Conservation (phyloP, 352 stramenopile species). For the Globisporangium solare region DNA sequence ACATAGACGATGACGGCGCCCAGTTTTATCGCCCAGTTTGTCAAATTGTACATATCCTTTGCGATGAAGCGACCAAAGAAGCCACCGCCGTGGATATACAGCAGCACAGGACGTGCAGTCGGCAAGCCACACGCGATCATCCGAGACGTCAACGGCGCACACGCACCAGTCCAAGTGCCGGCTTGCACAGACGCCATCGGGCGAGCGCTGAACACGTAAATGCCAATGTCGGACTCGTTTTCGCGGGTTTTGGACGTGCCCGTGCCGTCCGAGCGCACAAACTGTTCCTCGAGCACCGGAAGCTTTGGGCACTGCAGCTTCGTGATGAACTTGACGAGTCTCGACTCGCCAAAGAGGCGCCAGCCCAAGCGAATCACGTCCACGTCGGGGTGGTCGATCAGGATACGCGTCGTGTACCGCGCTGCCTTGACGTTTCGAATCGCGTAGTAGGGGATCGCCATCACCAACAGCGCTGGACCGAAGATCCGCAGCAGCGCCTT, state of each 20-base stretch:
- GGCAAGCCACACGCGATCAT: constrained; percentile 77
- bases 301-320: constrained; percentile 60
- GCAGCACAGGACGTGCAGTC: constrained; percentile 55
- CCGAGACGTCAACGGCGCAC: constrained; percentile 37
- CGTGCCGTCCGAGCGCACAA: constrained; percentile 45
- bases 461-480: constrained; percentile 47
- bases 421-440: constrained; percentile 68
- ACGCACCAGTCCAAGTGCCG: constrained; percentile 67
- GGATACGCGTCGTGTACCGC: constrained; percentile 67
- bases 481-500: constrained; percentile 60
- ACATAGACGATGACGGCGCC: constrained; percentile 87
- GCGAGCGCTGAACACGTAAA: constrained; percentile 69
- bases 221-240: constrained; percentile 50
- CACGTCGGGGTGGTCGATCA: constrained; percentile 82
- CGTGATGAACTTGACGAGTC: constrained; percentile 61
- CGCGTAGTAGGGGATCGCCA: constrained; percentile 81
- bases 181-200: constrained; percentile 54
- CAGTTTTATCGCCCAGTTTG: constrained; percentile 57
- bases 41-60: constrained; percentile 79
- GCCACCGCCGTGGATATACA: constrained; percentile 85
- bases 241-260: constrained; percentile 25
- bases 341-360: constrained; percentile 80
- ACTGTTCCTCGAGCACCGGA: constrained; percentile 61
- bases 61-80: constrained; percentile 88
- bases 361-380: constrained; percentile 83